Evolutionary conservation across 306 rosid species (phyloP), one percentile per base, ranked within the genome.

Genomic region (Corylus heterophylla): DNA sequence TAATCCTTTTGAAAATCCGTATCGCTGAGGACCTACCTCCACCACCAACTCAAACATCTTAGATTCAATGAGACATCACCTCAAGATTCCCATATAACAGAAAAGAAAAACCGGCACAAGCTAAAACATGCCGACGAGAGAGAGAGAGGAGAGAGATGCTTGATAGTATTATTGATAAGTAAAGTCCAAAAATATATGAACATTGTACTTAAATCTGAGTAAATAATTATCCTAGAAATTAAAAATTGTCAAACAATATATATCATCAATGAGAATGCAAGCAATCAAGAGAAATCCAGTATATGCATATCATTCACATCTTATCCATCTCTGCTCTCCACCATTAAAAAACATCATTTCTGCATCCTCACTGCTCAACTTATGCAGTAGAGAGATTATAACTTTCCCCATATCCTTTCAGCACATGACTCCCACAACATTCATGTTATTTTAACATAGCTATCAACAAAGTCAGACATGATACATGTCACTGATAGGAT

Each of bases 181-280:
- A 87, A 35, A 31, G 47, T 7, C 16, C 72, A 68, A 42, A 39
- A 67, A 18, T 18, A 67, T 74, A 54, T 66, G 16, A 22, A 42
- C 39, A 68, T 42, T 2, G 56, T 27, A 72, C 52, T 37, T 66
- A 3, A 64, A 64, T 37, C 22, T 69, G 52, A 14, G 49, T 54
- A 31, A 49, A 76, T 4, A 79, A 56, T 31, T 69, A n/a, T 14
- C 4, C 12, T 35, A 47, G 27, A 59, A 42, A 66, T 35, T 27
- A 59, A 39, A 67, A 68, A 17, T 9, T 42, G 17, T 44, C 72
- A 68, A 68, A 68, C 72, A 18, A 39, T 48, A 68, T 44, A 18
- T 67, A 67, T 42, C 18, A 68, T n/a, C 72, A 4, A 67, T 8
- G 50, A 20, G 12, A 16, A 68, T 68, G 29, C 42, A 68, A 18